A percentile compares a stretch with the other conserved stretches of the same genome.
phyloP scores from a whole-genome alignment of 2,329 filamentous ascomycete species.

The Neofusicoccum kwambonambiense region DNA sequence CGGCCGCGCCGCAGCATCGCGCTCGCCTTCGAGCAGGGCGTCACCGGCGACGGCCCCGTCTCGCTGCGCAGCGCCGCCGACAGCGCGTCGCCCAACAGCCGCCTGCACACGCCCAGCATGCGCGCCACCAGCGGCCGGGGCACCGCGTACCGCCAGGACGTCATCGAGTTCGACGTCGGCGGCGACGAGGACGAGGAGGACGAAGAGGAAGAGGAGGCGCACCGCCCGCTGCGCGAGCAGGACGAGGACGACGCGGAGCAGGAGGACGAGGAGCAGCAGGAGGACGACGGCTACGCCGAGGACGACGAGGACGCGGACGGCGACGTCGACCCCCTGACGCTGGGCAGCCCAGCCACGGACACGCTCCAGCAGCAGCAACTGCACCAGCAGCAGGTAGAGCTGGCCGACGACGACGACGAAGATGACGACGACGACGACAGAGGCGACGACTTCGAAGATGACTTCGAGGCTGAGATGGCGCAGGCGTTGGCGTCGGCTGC shows the following conservation, averaged over 20 bases:
- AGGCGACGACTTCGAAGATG: constrained; percentile 35
- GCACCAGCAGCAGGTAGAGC: constrained; percentile 22
- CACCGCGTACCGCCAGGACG: neutral
- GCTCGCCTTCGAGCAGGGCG: constrained; percentile 28
- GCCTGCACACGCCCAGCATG: constrained; percentile 17
- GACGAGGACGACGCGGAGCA: constrained; percentile 28
- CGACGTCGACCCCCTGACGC: constrained; percentile 35
- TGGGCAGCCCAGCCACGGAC: constrained; percentile 31
- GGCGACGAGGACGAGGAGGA: constrained; percentile 24
- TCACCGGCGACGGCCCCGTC: constrained; percentile 42
- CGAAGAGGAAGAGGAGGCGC: constrained; percentile 36
- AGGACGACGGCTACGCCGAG: constrained; percentile 30
- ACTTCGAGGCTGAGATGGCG: constrained; percentile 44
- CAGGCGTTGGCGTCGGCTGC: constrained; percentile 33
- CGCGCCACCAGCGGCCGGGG: constrained; percentile 8
- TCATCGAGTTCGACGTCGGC: constrained; percentile 29
- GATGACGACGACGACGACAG: constrained; percentile 30
- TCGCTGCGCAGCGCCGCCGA: constrained; percentile 45
- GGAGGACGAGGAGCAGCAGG: constrained; percentile 23
- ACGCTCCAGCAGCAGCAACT: constrained; percentile 16
- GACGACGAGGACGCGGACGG: constrained; percentile 30
- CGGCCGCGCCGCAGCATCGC: constrained; percentile 25
- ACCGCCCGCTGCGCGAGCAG: too few species aligned
- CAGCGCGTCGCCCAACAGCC: constrained; percentile 32
- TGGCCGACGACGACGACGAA: constrained; percentile 38